phyloP scores from a whole-genome alignment of 257 asterid genomes.

The Gardenia jasminoides region DNA sequence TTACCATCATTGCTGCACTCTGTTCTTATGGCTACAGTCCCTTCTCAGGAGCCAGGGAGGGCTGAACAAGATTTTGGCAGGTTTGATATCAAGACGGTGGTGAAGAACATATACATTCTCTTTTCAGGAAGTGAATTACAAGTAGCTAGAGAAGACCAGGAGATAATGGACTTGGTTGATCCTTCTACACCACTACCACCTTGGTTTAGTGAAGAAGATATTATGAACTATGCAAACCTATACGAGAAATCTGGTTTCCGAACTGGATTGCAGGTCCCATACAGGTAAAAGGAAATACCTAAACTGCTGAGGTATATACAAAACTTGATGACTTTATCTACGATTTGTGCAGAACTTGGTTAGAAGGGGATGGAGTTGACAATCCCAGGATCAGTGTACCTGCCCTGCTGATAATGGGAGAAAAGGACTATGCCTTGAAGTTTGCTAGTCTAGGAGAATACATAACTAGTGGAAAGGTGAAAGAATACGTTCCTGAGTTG shows the following conservation, averaged over 20 bases:
- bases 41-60: slow-evolving; percentile 24
- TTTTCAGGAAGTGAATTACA: slow-evolving; percentile 58
- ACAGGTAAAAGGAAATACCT: slow-evolving; percentile 24
- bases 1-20: not conserved
- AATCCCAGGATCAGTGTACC: slow-evolving; percentile 32
- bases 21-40: not conserved
- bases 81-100: slow-evolving; percentile 46
- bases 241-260: slow-evolving; percentile 37
- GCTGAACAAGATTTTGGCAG: slow-evolving; percentile 62
- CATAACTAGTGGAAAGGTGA: slow-evolving; percentile 38
- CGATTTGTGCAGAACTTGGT: slow-evolving; percentile 17
- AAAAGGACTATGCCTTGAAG: slow-evolving; percentile 35
- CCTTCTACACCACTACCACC: slow-evolving; percentile 32
- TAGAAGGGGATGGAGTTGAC: slow-evolving; percentile 23
- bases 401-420: slow-evolving; percentile 51
- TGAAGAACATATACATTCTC: slow-evolving; percentile 53
- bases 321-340: not conserved
- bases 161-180: slow-evolving; percentile 54
- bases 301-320: not conserved
- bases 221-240: slow-evolving; percentile 22
- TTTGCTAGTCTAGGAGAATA: slow-evolving; percentile 31
- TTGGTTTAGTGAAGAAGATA: slow-evolving; percentile 41
- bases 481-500: slow-evolving; percentile 38
- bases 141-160: slow-evolving; percentile 49
- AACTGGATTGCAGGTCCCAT: slow-evolving; percentile 44